Base-by-base conservation (phyloP, 2,329 filamentous ascomycete genomes). In the Fusarium sp. region DNA sequence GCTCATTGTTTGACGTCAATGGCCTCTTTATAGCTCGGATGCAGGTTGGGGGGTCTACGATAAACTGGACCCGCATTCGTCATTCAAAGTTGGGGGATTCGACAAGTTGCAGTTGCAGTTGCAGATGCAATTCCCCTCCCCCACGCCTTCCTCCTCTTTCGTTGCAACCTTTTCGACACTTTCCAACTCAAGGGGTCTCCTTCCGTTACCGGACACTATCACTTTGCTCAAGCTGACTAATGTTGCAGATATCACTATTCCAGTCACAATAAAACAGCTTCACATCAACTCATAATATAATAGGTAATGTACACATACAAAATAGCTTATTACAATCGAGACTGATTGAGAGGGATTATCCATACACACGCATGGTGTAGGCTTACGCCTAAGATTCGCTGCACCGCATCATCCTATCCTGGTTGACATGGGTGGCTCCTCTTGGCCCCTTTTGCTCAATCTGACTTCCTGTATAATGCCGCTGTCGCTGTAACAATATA, bases 321-420 rank as follows among this genome's bases (percentile, higher is more conserved):
- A 75, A 65, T 72, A 73, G 65, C 58, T 72, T 75, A 75, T 72
- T 76, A 75, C 74, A 76, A 61, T 74, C 66, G 69, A 73, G 62
- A 59, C 69, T 61, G 64, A 61, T 59, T 66, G 74, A 74, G 63
- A 66, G 71, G 67, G 61, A 62, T 71, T 67, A 60, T 73, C 52
- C 69, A 67, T 69, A 65, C 64, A 73, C 66, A 73, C 68, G 46
- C 49, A 66, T 61, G 40, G 29, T 60, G 48, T 55, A 54, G 62
- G 68, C 68, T 63, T 57, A 62, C 47, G 46, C 73, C 61, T 61
- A 56, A 61, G 54, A 61, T 41, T 57, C 45, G 42, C 53, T 44
- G 41, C 60, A 66, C 57, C 61, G 53, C 48, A 32, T 40, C 56
- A 51, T 54, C 46, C 34, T 47, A 49, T 48, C 57, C 53, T 47